These are phyloP conservation scores for Herpetomonas tarakana DNA, from an alignment of 208 protist genomes.

Conservation along the genomic window DNA sequence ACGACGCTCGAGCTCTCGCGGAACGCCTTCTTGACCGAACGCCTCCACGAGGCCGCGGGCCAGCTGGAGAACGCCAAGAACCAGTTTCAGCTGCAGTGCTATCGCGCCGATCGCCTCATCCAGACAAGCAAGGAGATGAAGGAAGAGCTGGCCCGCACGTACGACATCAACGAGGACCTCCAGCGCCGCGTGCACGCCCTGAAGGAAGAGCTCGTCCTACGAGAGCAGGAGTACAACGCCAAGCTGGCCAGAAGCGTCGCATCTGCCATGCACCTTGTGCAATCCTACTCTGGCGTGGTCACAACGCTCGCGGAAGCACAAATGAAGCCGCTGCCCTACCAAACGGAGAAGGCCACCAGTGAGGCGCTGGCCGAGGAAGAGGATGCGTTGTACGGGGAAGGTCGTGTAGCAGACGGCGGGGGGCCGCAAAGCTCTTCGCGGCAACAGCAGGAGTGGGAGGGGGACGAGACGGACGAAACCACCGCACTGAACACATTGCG, in stretches of 20 bases:
- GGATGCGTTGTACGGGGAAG: neutral
- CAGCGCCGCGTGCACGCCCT: slow-evolving; percentile 30
- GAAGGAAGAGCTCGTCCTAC: slow-evolving; percentile 31
- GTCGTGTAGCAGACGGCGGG: no score
- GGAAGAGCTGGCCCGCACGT: slow-evolving; percentile 31
- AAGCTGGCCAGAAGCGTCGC: slow-evolving; percentile 31
- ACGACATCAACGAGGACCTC: slow-evolving; percentile 34
- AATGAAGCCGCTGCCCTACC: slow-evolving; percentile 8
- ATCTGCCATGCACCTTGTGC: slow-evolving; percentile 30
- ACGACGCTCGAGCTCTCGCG: slow-evolving; percentile 59
- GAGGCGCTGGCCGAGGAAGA: slow-evolving; percentile 1
- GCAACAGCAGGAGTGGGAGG: neutral
- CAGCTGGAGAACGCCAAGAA: slow-evolving; percentile 88
- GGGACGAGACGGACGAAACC: neutral
- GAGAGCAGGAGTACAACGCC: slow-evolving; percentile 50
- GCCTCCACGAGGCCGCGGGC: slow-evolving; percentile 74
- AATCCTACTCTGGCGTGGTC: slow-evolving; percentile 26
- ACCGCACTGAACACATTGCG: slow-evolving; percentile 29
- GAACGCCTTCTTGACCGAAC: slow-evolving; percentile 71
- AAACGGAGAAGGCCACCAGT: neutral
- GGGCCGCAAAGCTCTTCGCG: neutral
- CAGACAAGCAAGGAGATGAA: slow-evolving; percentile 46
- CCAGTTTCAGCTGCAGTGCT: slow-evolving; percentile 89
- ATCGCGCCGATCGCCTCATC: slow-evolving; percentile 70
- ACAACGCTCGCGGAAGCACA: slow-evolving; percentile 9